These are phyloP conservation scores for Teratosphaeria epicoccoides DNA, from an alignment of 2,329 filamentous ascomycete species.

Conservation along the genomic window DNA sequence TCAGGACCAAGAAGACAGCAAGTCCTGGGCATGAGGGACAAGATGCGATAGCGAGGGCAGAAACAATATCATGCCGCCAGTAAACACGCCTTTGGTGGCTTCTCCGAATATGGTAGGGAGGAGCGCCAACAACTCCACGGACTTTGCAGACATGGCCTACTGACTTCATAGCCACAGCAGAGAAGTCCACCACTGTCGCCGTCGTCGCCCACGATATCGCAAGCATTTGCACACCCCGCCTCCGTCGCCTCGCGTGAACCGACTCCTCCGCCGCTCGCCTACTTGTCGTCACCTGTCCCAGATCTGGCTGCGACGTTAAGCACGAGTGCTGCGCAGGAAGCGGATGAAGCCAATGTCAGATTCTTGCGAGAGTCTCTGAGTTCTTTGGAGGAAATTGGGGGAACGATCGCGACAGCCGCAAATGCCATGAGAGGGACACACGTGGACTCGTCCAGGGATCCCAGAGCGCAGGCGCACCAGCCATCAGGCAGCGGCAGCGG, in stretches of 20 bases:
- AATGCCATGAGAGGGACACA: conserved; percentile 2
- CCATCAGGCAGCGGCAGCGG: not conserved
- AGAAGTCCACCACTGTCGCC: not conserved
- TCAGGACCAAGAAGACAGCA: too few relatives aligned
- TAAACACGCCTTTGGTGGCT: conserved; percentile 1
- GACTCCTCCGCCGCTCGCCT: conserved; percentile 26
- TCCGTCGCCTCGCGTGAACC: conserved; percentile 2
- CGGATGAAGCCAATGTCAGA: conserved; percentile 39
- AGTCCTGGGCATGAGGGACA: not conserved
- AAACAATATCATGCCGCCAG: conserved; percentile 1
- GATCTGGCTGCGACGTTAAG: conserved; percentile 42
- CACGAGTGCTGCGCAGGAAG: conserved; percentile 27
- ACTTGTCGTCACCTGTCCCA: conserved; percentile 41
- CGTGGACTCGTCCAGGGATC: conserved; percentile 15
- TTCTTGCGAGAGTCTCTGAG: conserved; percentile 38
- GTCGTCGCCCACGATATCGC: not conserved
- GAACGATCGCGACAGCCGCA: not conserved
- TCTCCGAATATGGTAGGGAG: not conserved
- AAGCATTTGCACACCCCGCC: not conserved
- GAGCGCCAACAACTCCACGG: not conserved
- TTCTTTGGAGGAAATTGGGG: conserved; percentile 14
- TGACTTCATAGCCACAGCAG: not conserved
- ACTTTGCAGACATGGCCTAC: not conserved
- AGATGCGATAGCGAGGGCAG: not conserved
- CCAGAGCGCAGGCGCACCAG: conserved; percentile 4